Base-by-base conservation (phyloP, 345 rosid genomes). In the Melastoma malabathricum region DNA sequence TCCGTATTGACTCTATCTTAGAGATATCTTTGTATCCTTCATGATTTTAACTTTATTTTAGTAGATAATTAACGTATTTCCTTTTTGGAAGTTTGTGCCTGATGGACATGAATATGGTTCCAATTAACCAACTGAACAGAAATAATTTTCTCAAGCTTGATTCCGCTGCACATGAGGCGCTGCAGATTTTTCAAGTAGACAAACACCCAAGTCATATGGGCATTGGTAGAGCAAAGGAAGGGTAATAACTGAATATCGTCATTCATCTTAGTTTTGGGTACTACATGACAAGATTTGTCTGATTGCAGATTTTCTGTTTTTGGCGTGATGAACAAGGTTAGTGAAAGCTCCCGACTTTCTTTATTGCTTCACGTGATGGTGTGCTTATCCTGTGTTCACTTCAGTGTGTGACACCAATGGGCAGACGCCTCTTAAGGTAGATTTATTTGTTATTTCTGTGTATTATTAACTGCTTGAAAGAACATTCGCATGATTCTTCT, bases 191-290 rank as follows among this genome's bases (percentile, higher is more conserved):
- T 65, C 95, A 86, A 72, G 67, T 68, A 43, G 96, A 90, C 66
- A 92, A 87, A 61, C 98, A 92, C 77, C 98, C 98, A 62, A 92
- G 98, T 71, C 93, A 87, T 70, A 87, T 92, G 95, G 98, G 98
- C 65, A 92, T 92, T 59, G 98, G 98, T 51, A 72, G 98, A 75
- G 92, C 95, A 64, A 92, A 92, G 66, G 96, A 92, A 80, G 98
- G 98, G 98, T 92, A 79, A 62, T 38, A 16, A 20, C 31, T 16
- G 39, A 43, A 25, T 46, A 13, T 59, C 14, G 46, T 6, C 38
- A 29, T 29, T 29, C 38, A 29, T 29, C 38, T 5, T 29, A 29
- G 38, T 29, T 29, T 29, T 29, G 38, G 5, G 38, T 5, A 29
- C 38, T 29, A 29, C 38, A 29, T 29, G 38, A 63, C 54, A 51